Evolutionary conservation across 441 rosid genomes (phyloP), one percentile per base, ranked within the genome.

Genomic region (Codiaeum variegatum): DNA sequence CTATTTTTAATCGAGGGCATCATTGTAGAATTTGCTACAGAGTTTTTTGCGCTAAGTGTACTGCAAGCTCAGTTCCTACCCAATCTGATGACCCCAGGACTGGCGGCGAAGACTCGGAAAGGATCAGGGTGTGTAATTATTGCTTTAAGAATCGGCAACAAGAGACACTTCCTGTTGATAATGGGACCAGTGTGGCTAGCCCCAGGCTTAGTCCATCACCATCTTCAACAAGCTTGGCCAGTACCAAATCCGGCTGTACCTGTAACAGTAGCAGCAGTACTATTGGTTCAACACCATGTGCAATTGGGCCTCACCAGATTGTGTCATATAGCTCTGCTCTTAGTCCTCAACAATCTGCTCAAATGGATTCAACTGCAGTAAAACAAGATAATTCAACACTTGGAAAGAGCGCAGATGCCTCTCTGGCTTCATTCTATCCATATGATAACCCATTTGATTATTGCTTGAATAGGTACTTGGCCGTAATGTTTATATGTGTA

Each of bases 1-100:
- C 95, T 0, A 74, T 90, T 52, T 80, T 91, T 59, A 91, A 83
- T 65, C 97, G 97, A 49, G 85, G 86, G 76, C 99, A 94, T 81
- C 99, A 94, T 67, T 94, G 99, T 59, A 88, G 97, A 67, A 91
- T 81, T 60, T 94, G 99, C 75, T 97, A 98, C 46, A 76, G 92
- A 76, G 81, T 94, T 67, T 94, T 94, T 81, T 92, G 99, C 49
- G 89, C 92, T 29, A 93, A 84, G 85, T 94, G 99, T 82, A 92
- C 99, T 0, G 80, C 83, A 4, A 91, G 89, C 66, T 91, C 94
- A 4, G 70, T 92, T 78, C 93, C 91, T 66, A 84, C 80, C 52
- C 74, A 84, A 34, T 69, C 84, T 15, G 67, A 71, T 38, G 88
- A 91, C 69, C 76, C 84, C 68, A 77, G 73, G 72, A 80, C 74